These are phyloP conservation scores for Fusarium devonianum DNA, from an alignment of 2,329 filamentous ascomycete species.

Conservation along the genomic window DNA sequence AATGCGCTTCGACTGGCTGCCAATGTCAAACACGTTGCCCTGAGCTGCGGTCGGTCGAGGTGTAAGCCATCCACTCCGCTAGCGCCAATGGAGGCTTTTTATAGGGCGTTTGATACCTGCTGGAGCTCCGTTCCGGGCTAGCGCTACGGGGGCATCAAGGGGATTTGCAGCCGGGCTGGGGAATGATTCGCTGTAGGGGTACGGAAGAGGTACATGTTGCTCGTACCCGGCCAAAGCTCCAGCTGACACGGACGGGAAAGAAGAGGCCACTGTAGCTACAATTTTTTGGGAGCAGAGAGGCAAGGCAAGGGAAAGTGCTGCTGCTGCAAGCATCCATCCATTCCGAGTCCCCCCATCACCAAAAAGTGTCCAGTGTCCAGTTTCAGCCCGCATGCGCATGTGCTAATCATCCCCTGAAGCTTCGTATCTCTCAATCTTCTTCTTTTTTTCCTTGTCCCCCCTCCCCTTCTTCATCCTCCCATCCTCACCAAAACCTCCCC, in stretches of 20 bases:
- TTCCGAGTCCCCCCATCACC: too few relatives aligned
- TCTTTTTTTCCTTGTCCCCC: constrained; percentile 25
- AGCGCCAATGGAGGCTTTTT: constrained; percentile 22
- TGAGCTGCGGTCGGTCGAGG: constrained; percentile 22
- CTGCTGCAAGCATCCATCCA: constrained; percentile 27
- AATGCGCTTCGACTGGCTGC: too few relatives aligned
- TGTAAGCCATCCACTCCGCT: constrained; percentile 8
- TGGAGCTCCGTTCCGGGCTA: constrained; percentile 29
- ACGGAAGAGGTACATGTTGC: constrained; percentile 1
- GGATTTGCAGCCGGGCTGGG: constrained; percentile 32
- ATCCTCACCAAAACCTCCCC: constrained; percentile 15
- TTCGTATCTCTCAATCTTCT: constrained; percentile 33
- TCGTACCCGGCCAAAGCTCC: neutral
- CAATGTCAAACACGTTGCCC: constrained; percentile 8
- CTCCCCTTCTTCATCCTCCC: constrained; percentile 26
- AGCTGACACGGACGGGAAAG: constrained; percentile 19
- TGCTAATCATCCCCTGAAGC: constrained; percentile 39
- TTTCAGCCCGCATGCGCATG: constrained; percentile 32
- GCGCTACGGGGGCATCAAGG: constrained; percentile 28
- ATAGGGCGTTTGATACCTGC: constrained; percentile 19
- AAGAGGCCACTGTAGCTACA: constrained; percentile 52
- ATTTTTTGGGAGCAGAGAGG: constrained; percentile 33
- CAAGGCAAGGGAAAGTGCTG: constrained; percentile 1
- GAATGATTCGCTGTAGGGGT: constrained; percentile 33
- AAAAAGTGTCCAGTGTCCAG: constrained; percentile 25